These are phyloP conservation scores for Trichoderma semiorbis DNA, from an alignment of 2,329 filamentous ascomycete species.

Conservation along the genomic window DNA sequence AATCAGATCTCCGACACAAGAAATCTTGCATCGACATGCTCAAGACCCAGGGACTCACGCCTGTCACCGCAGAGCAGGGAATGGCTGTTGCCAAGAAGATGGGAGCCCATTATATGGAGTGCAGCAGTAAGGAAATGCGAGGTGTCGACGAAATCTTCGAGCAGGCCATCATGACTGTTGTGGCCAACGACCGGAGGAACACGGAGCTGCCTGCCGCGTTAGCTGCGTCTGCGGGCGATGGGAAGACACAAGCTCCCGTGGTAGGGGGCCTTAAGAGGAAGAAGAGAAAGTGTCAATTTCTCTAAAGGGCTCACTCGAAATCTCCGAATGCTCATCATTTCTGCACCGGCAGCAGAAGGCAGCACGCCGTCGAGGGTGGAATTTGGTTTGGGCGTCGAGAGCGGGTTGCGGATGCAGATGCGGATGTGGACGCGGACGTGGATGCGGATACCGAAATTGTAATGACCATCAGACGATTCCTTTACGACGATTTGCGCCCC, in stretches of 20 bases:
- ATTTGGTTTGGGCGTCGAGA: not conserved
- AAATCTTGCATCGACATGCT: constrained; percentile 97
- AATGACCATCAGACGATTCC: constrained; percentile 41
- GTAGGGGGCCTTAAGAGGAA: constrained; percentile 64
- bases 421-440: not conserved
- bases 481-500: constrained; percentile 32
- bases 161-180: constrained; percentile 82
- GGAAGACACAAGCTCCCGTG: constrained; percentile 40
- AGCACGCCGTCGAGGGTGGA: not conserved
- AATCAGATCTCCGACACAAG: constrained; percentile 94
- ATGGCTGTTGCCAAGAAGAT: constrained; percentile 86
- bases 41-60: constrained; percentile 94
- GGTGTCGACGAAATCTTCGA: constrained; percentile 98
- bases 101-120: constrained; percentile 95
- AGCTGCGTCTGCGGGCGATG: constrained; percentile 37
- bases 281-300: constrained; percentile 78
- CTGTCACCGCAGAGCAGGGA: constrained; percentile 89
- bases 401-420: not conserved
- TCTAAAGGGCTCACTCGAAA: constrained; percentile 48
- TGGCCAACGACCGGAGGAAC: constrained; percentile 72
- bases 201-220: constrained; percentile 47
- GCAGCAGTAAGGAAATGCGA: constrained; percentile 94
- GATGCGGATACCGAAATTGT: constrained; percentile 33
- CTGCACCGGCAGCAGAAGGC: not conserved
- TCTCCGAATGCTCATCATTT: constrained; percentile 8